Evolutionary conservation across 768 basidiomycete species (phyloP).

Genomic region (Lentinula edodes): DNA sequence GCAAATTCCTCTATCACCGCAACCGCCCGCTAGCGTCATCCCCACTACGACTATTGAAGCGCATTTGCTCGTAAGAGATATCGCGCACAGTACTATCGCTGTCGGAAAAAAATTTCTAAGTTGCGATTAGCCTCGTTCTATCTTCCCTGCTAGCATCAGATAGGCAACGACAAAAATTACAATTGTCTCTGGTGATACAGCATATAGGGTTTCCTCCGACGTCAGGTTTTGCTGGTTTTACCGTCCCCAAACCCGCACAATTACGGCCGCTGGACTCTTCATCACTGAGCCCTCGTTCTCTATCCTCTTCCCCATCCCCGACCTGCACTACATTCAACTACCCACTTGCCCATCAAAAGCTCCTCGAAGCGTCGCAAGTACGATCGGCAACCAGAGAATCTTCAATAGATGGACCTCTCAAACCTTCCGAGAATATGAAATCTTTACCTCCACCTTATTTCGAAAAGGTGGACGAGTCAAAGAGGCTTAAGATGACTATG

Average conservation of each 20-base stretch:
- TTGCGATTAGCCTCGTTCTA: slow-evolving; percentile 49
- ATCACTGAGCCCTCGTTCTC: slow-evolving; percentile 24
- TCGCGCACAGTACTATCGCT: slow-evolving; percentile 37
- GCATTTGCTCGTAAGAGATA: slow-evolving; percentile 47
- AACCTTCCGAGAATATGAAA: slow-evolving; percentile 9
- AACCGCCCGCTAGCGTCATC: slow-evolving; percentile 17
- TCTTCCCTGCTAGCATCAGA: slow-evolving; percentile 37
- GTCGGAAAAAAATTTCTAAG: slow-evolving; percentile 57
- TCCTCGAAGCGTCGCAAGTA: slow-evolving; percentile 37
- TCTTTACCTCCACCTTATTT: slow-evolving; percentile 43
- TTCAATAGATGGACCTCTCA: slow-evolving; percentile 11
- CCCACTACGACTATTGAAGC: slow-evolving; percentile 44
- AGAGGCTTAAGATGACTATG: slow-evolving; percentile 20
- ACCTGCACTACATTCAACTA: slow-evolving; percentile 44
- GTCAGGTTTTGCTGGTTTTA: too few relatives aligned
- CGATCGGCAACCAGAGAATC: slow-evolving; percentile 13
- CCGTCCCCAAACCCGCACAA: not conserved
- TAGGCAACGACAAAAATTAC: slow-evolving; percentile 27
- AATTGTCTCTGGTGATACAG: slow-evolving; percentile 56
- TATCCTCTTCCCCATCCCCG: slow-evolving; percentile 46
- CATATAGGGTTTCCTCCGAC: slow-evolving; percentile 45
- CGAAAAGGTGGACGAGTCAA: slow-evolving; percentile 31
- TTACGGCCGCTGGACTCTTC: slow-evolving; percentile 27
- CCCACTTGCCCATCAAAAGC: slow-evolving; percentile 45
- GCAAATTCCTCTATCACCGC: slow-evolving; percentile 24